Evolutionary conservation across 306 rosid species (phyloP).

Genomic region (Vigna hirtella): DNA sequence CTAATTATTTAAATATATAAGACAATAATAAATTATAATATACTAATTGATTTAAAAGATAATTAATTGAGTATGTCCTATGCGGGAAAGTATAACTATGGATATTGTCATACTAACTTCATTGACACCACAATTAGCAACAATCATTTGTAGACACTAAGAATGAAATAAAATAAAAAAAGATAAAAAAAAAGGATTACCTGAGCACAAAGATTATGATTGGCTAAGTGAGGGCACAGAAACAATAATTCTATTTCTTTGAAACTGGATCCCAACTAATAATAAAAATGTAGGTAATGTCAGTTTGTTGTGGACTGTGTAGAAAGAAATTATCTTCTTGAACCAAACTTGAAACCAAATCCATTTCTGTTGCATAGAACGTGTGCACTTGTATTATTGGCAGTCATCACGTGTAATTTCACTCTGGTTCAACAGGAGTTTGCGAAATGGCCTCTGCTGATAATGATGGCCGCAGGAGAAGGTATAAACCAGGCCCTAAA

Average conservation of each 20-base stretch:
- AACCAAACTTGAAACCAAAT: not conserved
- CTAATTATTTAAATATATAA: no score
- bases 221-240: no score
- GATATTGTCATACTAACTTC: no score
- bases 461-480: constrained; percentile 67
- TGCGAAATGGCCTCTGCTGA: constrained; percentile 48
- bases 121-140: no score
- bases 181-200: no score
- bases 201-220: no score
- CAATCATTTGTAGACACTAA: no score
- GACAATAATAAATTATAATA: no score
- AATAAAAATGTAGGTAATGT: not conserved
- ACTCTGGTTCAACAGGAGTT: constrained; percentile 55
- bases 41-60: no score
- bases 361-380: not conserved
- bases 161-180: no score
- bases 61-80: no score
- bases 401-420: not conserved
- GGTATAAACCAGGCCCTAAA: constrained; percentile 82
- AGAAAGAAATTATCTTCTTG: not conserved
- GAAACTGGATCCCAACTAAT: not conserved
- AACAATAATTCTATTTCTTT: not conserved
- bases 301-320: not conserved
- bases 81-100: no score
- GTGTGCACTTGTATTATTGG: constrained; percentile 2